Conservation (phyloP, 2,329 filamentous ascomycete genomes). For the Sporothrix inflata region DNA sequence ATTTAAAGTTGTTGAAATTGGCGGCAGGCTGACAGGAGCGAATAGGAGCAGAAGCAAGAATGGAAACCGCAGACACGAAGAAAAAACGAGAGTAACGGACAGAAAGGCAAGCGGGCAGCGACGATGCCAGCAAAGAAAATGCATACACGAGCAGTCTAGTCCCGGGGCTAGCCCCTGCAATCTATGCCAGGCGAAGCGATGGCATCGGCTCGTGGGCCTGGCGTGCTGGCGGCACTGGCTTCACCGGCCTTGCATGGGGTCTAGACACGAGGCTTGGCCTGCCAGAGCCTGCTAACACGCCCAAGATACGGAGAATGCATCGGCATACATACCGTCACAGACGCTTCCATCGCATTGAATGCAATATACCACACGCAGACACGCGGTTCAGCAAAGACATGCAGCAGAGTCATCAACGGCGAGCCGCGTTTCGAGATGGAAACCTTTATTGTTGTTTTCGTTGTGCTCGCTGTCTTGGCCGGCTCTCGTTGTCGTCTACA, state of each 20-base stretch:
- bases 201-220: constrained; percentile 4
- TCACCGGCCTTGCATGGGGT: not conserved
- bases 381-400: constrained; percentile 22
- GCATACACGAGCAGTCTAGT: constrained; percentile 11
- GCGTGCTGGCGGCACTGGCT: not conserved
- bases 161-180: constrained; percentile 16
- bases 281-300: not conserved
- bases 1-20: constrained; percentile 14
- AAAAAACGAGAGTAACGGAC: not conserved
- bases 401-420: constrained; percentile 25
- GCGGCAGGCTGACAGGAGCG: constrained; percentile 2
- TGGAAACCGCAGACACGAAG: not conserved
- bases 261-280: constrained; percentile 4
- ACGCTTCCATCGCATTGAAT: not conserved
- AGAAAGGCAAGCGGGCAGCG: not conserved
- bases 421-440: constrained; percentile 22
- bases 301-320: not conserved
- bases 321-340: not conserved
- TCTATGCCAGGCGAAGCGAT: constrained; percentile 25
- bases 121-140: constrained; percentile 3
- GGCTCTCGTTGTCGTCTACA: not conserved
- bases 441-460: not conserved
- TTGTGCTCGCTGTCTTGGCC: not conserved
- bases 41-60: not conserved
- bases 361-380: constrained; percentile 16